phyloP scores from a whole-genome alignment of 345 rosid species.

The Populus nigra region DNA sequence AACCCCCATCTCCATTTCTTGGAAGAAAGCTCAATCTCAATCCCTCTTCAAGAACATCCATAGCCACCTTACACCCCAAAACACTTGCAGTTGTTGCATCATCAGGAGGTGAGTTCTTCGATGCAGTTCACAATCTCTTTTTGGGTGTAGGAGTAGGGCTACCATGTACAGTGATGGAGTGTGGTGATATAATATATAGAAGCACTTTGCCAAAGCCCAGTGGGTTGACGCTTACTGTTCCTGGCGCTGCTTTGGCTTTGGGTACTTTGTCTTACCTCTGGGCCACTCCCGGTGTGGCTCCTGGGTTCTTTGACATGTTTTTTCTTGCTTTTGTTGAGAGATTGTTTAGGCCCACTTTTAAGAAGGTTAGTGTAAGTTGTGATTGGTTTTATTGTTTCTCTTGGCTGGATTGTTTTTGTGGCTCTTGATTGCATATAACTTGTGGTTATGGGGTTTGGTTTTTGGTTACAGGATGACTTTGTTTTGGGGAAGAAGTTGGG shows the following conservation, averaged over 20 bases:
- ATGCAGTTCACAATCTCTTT: conserved; percentile 64
- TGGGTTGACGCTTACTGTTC: conserved; percentile 70
- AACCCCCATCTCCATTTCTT: conserved; percentile 46
- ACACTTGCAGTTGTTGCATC: conserved; percentile 29
- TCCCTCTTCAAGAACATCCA: conserved; percentile 25
- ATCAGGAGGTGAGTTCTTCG: conserved; percentile 52
- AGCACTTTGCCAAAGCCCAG: conserved; percentile 86
- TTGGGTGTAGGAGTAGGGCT: conserved; percentile 96
- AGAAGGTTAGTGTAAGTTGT: conserved; percentile 47
- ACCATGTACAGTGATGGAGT: conserved; percentile 97
- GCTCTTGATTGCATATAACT: not conserved
- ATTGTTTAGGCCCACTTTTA: conserved; percentile 65
- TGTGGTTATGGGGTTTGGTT: conserved; percentile 9
- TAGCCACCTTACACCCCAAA: conserved; percentile 26
- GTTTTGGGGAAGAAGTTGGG: conserved; percentile 95
- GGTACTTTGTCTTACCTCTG: conserved; percentile 83
- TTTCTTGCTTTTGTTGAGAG: conserved; percentile 93
- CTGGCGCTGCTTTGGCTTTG: conserved; percentile 78
- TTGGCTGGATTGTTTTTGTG: not conserved
- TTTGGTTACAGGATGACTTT: conserved; percentile 72
- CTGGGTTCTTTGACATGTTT: conserved; percentile 95
- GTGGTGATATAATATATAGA: conserved; percentile 89
- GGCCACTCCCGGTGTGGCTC: conserved; percentile 99
- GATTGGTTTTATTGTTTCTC: conserved; percentile 1
- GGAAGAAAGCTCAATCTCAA: conserved; percentile 54